Evolutionary conservation across 345 rosid species (phyloP), one percentile per base, ranked within the genome.

Genomic region (Kernera saxatilis): DNA sequence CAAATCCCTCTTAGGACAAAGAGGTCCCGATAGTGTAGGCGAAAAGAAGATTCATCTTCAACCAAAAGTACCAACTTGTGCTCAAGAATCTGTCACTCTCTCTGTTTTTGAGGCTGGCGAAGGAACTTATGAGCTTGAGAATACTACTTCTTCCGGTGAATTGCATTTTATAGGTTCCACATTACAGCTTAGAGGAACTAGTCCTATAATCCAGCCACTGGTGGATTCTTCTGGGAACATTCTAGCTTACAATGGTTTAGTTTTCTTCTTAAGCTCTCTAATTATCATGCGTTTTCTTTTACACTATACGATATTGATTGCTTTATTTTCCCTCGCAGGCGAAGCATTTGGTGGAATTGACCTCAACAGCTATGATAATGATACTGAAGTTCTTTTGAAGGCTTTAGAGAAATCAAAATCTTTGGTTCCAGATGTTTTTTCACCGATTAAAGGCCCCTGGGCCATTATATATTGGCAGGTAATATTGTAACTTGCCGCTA

Each of bases 401-500:
- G 41, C 75, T 71, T 77, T 89, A 21, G 91, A 73, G 51, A 76
- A 78, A 11, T 80, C 22, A 46, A 48, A 58, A 39, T 23, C 12
- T 33, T 84, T 79, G 60, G 80, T 89, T 65, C 81, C 84, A 3
- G 82, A 86, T 71, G 83, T 87, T 83, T 91, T 94, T 75, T 88
- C 97, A 0, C 33, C n/a, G 46, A 76, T 91, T 51, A 85, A 83
- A 75, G 99, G 99, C 9, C 97, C 96, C 3, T 94, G 97, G 97
- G 85, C 93, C 68, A 45, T 91, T 22, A 74, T 85, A 33, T 94
- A 81, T 69, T 94, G 96, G 97, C 97, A 94, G 97, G 97, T 89
- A 82, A 71, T 18, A 52, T 57, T 41, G 72, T 48, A 77, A 78
- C 35, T 30, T 60, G 1, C 14, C 0, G 2, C 23, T 50, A 17